Conservation (phyloP, 129 eudicot genomes). For the Chrysanthemum seticuspe region DNA sequence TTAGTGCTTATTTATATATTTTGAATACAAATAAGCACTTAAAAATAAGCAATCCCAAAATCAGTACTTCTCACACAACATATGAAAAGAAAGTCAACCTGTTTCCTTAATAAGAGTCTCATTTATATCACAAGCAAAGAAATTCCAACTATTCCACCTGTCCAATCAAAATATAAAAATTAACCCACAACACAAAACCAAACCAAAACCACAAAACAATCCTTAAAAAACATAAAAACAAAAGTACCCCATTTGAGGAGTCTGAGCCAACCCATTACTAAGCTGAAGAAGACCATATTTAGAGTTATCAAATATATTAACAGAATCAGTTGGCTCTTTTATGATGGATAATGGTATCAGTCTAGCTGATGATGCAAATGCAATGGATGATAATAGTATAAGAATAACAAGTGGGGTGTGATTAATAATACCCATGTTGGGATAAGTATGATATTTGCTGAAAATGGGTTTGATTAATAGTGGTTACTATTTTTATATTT, state of each 20-base stretch:
- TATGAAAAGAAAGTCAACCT: slow-evolving; percentile 41
- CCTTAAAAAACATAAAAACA: slow-evolving; percentile 11
- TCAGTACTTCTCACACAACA: too few relatives aligned
- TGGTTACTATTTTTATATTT: not conserved
- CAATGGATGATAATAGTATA: slow-evolving; percentile 8
- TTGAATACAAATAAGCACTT: too few relatives aligned
- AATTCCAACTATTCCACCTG: slow-evolving; percentile 99
- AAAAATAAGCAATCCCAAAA: too few relatives aligned
- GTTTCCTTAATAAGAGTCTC: slow-evolving; percentile 92
- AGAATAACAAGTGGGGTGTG: not conserved
- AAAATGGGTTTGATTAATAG: not conserved
- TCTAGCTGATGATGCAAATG: slow-evolving; percentile 29
- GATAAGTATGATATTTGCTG: not conserved
- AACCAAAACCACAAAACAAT: not conserved
- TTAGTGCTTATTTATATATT: too few relatives aligned
- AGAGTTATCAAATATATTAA: slow-evolving; percentile 63
- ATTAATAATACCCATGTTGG: not conserved
- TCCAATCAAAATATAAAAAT: not conserved
- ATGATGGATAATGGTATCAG: slow-evolving; percentile 31
- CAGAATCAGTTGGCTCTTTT: not conserved
- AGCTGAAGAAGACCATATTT: slow-evolving; percentile 64
- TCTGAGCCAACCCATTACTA: slow-evolving; percentile 71
- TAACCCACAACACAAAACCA: slow-evolving; percentile 3
- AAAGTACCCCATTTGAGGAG: slow-evolving; percentile 93
- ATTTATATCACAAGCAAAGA: slow-evolving; percentile 80